Conservation (phyloP, 371 early-diverging fungal genomes). For the Actinomucor elegans region DNA sequence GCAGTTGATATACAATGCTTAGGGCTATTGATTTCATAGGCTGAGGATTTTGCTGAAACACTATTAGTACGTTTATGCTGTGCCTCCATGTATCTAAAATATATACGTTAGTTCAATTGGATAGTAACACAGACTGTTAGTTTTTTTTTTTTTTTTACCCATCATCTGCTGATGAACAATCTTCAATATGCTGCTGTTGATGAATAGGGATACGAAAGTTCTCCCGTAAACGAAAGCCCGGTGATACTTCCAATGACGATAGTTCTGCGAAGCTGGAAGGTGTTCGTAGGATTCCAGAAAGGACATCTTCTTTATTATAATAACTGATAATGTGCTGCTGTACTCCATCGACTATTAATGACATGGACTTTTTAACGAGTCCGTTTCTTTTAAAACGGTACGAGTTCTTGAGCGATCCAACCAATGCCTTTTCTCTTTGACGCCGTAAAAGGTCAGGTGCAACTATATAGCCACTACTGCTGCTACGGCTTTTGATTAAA, state of each 20-base stretch:
- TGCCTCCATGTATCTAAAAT: too few relatives aligned
- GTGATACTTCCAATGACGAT: conserved; percentile 42
- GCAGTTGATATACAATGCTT: too few relatives aligned
- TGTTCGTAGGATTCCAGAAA: conserved; percentile 42
- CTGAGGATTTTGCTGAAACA: too few relatives aligned
- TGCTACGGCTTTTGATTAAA: neutral
- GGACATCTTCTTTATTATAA: conserved; percentile 72
- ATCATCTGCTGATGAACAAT: neutral
- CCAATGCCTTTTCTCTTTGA: conserved; percentile 40
- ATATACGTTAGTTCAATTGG: too few relatives aligned
- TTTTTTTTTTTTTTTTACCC: neutral
- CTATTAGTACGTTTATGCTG: too few relatives aligned
- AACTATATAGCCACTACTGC: neutral
- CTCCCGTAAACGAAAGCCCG: conserved; percentile 43
- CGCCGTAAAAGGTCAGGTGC: conserved; percentile 10
- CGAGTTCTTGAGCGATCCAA: conserved; percentile 55
- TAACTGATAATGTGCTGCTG: conserved; percentile 81
- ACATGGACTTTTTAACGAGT: conserved; percentile 80
- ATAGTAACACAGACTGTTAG: neutral
- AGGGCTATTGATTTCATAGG: too few relatives aligned
- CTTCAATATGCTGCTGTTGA: neutral
- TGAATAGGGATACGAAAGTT: conserved; percentile 42
- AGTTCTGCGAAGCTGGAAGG: conserved; percentile 45
- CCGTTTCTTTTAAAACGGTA: conserved; percentile 72
- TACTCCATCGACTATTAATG: conserved; percentile 67